A percentile compares a stretch with the other conserved stretches of the same genome.
These are phyloP conservation scores for Polyporus tsugae DNA, from an alignment of 1,284 basidiomycete species.

Conservation along the genomic window DNA sequence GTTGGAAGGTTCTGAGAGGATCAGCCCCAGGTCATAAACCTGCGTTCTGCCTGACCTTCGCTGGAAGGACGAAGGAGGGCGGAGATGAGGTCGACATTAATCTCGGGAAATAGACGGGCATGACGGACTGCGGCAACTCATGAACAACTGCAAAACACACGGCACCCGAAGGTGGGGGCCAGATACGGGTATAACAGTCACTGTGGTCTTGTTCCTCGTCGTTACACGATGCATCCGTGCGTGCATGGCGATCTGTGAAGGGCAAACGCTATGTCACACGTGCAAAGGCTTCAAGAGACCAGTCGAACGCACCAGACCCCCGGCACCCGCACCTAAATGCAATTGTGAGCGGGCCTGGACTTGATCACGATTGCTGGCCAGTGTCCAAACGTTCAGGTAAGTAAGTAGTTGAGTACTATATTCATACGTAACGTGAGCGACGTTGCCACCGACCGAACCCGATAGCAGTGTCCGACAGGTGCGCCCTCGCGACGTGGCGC, in stretches of 20 bases:
- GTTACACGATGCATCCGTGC: neutral
- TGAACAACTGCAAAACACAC: neutral
- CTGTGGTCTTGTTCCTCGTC: neutral
- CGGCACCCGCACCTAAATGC: too few species aligned
- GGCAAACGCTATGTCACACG: too few species aligned
- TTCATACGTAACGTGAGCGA: neutral
- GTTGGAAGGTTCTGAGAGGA: neutral
- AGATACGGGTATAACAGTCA: neutral
- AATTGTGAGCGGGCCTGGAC: too few species aligned
- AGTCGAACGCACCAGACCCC: too few species aligned
- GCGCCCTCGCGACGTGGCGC: neutral
- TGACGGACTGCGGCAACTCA: neutral
- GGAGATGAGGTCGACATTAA: neutral
- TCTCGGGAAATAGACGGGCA: conserved; percentile 1
- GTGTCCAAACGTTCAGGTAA: too few species aligned
- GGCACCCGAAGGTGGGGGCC: neutral
- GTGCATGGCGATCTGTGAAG: neutral
- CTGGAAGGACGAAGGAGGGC: neutral
- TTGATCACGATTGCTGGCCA: too few species aligned
- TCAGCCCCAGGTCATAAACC: neutral
- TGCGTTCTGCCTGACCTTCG: neutral
- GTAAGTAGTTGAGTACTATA: too few species aligned
- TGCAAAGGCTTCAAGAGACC: too few species aligned
- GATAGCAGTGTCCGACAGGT: neutral
- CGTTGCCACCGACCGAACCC: neutral